Conservation (phyloP, 441 rosid genomes). For the Kokia cookei region DNA sequence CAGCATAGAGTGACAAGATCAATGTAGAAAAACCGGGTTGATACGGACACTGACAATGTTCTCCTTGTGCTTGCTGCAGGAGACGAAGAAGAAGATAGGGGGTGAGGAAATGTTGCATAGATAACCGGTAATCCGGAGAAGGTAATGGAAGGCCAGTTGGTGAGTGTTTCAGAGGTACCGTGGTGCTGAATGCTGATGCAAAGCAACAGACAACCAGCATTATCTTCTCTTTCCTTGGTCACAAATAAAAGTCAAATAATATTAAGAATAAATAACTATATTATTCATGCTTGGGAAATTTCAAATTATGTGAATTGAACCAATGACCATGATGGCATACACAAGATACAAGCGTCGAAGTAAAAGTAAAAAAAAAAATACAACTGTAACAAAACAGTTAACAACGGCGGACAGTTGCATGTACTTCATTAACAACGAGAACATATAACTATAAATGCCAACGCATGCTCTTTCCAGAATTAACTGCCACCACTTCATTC, state of each 20-base stretch:
- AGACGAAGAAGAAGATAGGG: background rate
- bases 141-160: background rate
- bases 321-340: too few relatives aligned
- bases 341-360: too few relatives aligned
- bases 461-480: background rate
- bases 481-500: background rate
- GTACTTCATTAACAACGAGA: background rate
- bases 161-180: too few relatives aligned
- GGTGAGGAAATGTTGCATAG: background rate
- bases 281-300: too few relatives aligned
- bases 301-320: too few relatives aligned
- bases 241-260: background rate
- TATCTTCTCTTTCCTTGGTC: background rate
- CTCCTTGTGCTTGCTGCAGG: constrained; percentile 21
- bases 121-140: background rate
- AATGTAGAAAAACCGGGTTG: constrained; percentile 10
- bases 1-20: constrained; percentile 6
- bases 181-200: background rate
- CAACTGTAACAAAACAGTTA: background rate
- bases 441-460: background rate
- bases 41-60: constrained; percentile 18
- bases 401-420: background rate
- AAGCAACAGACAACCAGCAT: background rate
- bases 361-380: background rate
- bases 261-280: too few relatives aligned